phyloP scores from a whole-genome alignment of 495 filamentous ascomycete genomes.

The Penicillium tannophilum region DNA sequence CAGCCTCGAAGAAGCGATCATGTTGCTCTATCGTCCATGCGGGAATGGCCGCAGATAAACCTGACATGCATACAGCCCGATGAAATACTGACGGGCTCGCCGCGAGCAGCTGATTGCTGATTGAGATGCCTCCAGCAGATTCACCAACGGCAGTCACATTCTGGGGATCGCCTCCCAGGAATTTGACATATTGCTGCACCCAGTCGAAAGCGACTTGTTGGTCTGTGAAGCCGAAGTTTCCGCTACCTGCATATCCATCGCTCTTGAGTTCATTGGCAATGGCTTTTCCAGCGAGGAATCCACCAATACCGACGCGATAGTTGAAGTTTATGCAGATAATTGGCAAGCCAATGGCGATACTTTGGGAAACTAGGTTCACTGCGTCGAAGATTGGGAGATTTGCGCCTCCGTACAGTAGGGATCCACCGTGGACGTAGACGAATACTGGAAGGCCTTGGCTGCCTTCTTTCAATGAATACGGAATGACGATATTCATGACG shows the following conservation, averaged over 20 bases:
- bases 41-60: constrained; percentile 8
- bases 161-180: constrained; percentile 7
- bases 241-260: constrained; percentile 11
- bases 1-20: constrained; percentile 9
- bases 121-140: constrained; percentile 15
- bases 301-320: constrained; percentile 16
- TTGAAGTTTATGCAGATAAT: constrained; percentile 15
- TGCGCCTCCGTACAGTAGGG: constrained; percentile 11
- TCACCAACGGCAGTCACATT: constrained; percentile 13
- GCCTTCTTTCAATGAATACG: neutral
- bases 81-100: constrained; percentile 9
- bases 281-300: constrained; percentile 9
- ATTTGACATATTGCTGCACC: constrained; percentile 11
- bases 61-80: constrained; percentile 17
- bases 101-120: constrained; percentile 11
- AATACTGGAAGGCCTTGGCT: constrained; percentile 9
- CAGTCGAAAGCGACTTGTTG: constrained; percentile 12
- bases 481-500: constrained; percentile 12
- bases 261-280: constrained; percentile 7
- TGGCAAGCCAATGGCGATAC: constrained; percentile 7
- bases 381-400: constrained; percentile 15
- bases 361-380: constrained; percentile 15
- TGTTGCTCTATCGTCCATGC: constrained; percentile 7
- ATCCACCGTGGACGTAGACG: constrained; percentile 14
- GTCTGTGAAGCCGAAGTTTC: constrained; percentile 18